These are phyloP conservation scores for Neurospora sp. DNA, from an alignment of 495 filamentous ascomycete species.

Conservation along the genomic window DNA sequence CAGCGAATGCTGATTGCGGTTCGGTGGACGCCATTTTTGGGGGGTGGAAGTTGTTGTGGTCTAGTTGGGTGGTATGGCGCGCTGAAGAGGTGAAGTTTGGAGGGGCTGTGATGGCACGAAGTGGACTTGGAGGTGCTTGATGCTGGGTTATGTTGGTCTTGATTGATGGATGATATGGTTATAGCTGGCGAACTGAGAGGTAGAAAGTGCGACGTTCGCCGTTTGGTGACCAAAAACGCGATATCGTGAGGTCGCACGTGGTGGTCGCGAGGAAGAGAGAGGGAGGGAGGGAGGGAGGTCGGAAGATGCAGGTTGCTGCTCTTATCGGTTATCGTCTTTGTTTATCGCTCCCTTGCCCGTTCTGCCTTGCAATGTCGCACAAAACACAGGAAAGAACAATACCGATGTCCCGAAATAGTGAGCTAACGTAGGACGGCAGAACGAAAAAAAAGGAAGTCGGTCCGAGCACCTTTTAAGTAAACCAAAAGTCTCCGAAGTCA, in stretches of 20 bases:
- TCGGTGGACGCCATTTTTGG: background rate
- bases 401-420: background rate
- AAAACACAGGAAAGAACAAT: background rate
- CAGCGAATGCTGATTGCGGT: background rate
- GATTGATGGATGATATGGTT: background rate
- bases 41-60: background rate
- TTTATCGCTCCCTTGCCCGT: background rate
- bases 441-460: background rate
- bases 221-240: background rate
- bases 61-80: background rate
- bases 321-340: background rate
- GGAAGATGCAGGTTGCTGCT: background rate
- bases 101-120: background rate
- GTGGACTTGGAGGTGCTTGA: background rate
- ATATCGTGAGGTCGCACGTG: background rate
- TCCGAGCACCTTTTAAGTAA: background rate
- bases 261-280: background rate
- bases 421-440: background rate
- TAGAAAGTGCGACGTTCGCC: background rate
- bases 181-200: background rate
- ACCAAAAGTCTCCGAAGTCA: background rate
- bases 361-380: background rate
- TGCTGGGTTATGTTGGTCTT: background rate
- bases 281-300: background rate
- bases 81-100: background rate